Base-by-base conservation (phyloP, 257 asterid genomes). In the Rehmannia glutinosa region DNA sequence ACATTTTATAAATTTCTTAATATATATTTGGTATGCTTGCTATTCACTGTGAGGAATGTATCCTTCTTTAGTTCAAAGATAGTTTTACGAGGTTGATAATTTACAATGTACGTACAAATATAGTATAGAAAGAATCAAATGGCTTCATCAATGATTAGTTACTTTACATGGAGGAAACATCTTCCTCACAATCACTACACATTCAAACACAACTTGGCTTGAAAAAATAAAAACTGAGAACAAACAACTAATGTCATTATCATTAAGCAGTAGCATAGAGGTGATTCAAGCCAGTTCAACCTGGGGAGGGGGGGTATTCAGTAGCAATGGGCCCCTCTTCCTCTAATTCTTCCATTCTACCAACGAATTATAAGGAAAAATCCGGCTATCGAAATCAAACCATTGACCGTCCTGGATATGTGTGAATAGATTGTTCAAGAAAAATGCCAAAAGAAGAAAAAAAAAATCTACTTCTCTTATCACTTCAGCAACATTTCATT, bases 161-260 rank as follows among this genome's bases (percentile, higher is more conserved):
- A 20, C 58, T 66, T 57, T 19, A 38, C 20, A 17, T 17, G 32
- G 47, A 49, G 9, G 70, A 16, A 24, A 42, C 12, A 52, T 43
- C 27, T 62, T 62, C 42, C 59, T 64, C 36, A 54, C 16, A 28
- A 39, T 42, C 30, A 50, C 36, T 21, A 17, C 21, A 30, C 41
- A 61, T 36, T 50, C 41, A n/a, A 61, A 62, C 13, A 69, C 60
- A 49, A 4, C 53, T 17, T 62, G 47, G 47, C 39, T n/a, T 35
- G 53, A n/a, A 63, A 47, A 21, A 17, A 6, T 41, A 33, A 13
- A 15, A 45, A 69, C 39, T 70, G 23, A 28, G 59, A 55, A 19
- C 30, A 49, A 63, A 42, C 4, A 28, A 38, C 45, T 55, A 41
- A 56, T n/a, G 46, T 12, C 15, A 15, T n/a, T 51, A 47, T 47